phyloP scores from a whole-genome alignment of 495 filamentous ascomycete genomes.

The Aspergillus mulundensis region DNA sequence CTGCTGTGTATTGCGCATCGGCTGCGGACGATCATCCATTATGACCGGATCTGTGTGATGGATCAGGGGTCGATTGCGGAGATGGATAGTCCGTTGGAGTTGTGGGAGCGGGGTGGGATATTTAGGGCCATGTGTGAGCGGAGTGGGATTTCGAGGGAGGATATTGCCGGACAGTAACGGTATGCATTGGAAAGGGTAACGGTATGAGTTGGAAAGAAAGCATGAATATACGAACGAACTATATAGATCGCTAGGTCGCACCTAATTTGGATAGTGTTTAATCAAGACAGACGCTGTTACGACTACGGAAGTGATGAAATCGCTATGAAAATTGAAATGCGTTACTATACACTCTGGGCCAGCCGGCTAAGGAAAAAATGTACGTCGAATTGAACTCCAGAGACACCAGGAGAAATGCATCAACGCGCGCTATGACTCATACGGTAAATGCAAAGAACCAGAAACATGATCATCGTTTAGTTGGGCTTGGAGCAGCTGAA shows the following conservation, averaged over 20 bases:
- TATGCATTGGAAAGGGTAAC: too few relatives aligned
- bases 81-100: conserved; percentile 65
- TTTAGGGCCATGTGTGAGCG: conserved; percentile 91
- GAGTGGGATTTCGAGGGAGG: conserved; percentile 74
- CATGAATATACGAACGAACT: background rate
- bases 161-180: conserved; percentile 43
- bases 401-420: conserved; percentile 1
- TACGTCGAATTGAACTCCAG: conserved; percentile 1
- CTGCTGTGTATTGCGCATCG: conserved; percentile 94
- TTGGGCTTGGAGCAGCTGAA: conserved; percentile 37
- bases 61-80: conserved; percentile 82
- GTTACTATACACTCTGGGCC: conserved; percentile 7
- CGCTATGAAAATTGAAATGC: conserved; percentile 3
- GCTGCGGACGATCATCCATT: conserved; percentile 84
- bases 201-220: background rate
- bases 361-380: conserved; percentile 2
- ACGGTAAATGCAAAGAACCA: conserved; percentile 6
- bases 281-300: background rate
- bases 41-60: conserved; percentile 96
- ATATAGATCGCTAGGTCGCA: background rate
- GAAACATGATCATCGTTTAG: conserved; percentile 1
- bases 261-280: background rate
- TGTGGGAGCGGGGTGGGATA: conserved; percentile 71
- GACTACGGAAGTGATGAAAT: background rate
- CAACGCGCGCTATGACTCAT: conserved; percentile 1